A percentile compares a stretch with the other conserved stretches of the same genome.
phyloP scores from a whole-genome alignment of 495 filamentous ascomycete species.

The Oleoguttula mirabilis region DNA sequence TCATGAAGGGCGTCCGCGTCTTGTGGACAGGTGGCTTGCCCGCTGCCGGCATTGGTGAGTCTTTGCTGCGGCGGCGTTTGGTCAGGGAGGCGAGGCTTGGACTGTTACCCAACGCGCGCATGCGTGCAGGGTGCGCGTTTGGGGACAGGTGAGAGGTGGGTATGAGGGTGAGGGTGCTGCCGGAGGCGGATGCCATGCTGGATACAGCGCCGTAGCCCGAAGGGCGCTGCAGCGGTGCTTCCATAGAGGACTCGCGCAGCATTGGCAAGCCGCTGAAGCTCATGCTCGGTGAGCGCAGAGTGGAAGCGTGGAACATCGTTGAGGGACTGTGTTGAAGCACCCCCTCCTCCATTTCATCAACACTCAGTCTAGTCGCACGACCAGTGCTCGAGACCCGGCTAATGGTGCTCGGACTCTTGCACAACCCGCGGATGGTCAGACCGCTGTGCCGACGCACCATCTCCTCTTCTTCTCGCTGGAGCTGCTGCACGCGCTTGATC shows the following conservation, averaged over 20 bases:
- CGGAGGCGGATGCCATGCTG: background rate
- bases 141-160: background rate
- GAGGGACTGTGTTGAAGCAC: background rate
- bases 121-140: background rate
- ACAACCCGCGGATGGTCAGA: background rate
- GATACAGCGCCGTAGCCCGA: no score
- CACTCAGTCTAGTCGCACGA: background rate
- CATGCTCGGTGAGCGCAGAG: background rate
- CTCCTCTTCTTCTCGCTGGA: constrained; percentile 4
- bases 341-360: background rate
- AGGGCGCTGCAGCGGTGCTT: background rate
- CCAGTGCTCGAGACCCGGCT: background rate
- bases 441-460: background rate
- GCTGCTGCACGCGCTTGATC: constrained; percentile 1
- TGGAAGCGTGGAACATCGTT: background rate
- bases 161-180: background rate
- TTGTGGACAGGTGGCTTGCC: background rate
- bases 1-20: constrained; percentile 12
- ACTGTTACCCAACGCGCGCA: no score
- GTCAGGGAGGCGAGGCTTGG: background rate
- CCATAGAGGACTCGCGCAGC: constrained; percentile 9
- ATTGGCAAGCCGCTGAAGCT: no score
- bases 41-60: background rate
- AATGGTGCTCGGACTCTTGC: constrained; percentile 1
- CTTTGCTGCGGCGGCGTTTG: background rate